A percentile compares a stretch with the other conserved stretches of the same genome.
These are phyloP conservation scores for Aegilops tauschii DNA, from an alignment of 176 grass and related monocot genomes.

Conservation along the genomic window DNA sequence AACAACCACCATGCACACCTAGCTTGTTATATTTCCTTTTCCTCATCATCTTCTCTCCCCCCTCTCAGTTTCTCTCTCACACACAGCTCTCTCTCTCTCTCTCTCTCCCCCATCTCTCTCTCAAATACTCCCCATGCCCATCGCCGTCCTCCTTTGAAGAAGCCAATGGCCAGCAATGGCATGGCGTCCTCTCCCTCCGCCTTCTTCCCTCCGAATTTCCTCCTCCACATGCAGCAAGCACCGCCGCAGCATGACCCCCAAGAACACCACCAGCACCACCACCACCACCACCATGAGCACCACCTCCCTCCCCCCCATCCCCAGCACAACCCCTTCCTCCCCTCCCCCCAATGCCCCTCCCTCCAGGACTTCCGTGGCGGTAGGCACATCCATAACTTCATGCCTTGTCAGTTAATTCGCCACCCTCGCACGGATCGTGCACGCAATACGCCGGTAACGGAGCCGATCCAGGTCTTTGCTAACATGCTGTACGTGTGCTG, in stretches of 20 bases:
- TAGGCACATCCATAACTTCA: neutral
- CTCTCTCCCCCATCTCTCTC: neutral
- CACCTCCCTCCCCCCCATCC: conserved; percentile 21
- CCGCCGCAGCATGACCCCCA: conserved; percentile 37
- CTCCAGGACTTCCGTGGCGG: conserved; percentile 77
- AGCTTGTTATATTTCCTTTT: conserved; percentile 36
- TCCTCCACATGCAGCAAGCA: conserved; percentile 76
- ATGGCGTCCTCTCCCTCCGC: conserved; percentile 70
- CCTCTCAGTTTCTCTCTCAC: neutral
- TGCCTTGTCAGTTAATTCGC: neutral
- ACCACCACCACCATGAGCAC: conserved; percentile 30
- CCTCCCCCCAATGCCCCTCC: conserved; percentile 51
- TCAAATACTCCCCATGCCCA: conserved; percentile 40
- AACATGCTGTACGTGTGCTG: neutral
- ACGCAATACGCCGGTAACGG: neutral
- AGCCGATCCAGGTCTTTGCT: neutral
- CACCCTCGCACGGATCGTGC: neutral
- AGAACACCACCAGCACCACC: conserved; percentile 49
- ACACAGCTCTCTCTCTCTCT: neutral
- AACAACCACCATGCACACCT: conserved; percentile 10
- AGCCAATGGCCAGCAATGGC: conserved; percentile 84
- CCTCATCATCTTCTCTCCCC: conserved; percentile 21
- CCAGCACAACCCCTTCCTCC: conserved; percentile 53
- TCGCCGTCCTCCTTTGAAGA: conserved; percentile 36
- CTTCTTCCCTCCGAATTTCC: conserved; percentile 90